Base-by-base conservation (phyloP, 768 basidiomycete genomes). In the Naganishia kalamii region DNA sequence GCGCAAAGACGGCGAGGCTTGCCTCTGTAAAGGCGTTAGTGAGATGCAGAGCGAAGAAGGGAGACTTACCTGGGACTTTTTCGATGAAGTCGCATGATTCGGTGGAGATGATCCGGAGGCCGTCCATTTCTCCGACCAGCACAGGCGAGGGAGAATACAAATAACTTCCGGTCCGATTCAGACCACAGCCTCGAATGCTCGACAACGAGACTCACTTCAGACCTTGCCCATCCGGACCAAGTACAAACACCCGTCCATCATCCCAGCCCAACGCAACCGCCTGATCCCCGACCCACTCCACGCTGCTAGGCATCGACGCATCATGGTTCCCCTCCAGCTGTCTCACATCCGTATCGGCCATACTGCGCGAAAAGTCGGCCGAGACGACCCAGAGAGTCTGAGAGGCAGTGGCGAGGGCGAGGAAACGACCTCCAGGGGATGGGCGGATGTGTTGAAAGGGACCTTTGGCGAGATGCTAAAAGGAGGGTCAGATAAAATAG, bases 271-370 rank as follows among this genome's bases (percentile, higher is more conserved):
- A 82, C 3, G 92, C 81, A 48, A 98, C 88, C 0, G 92, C 91
- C 77, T 99, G 93, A 73, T 92, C 91, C 0, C 93, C 93, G 75
- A 92, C 97, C 96, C 96, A 99, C 72, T 88, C 88, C 0, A 92
- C 86, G 69, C 88, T 87, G 37, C 81, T 81, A 2, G 65, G 80
- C 72, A 32, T 84, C 63, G 66, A 63, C 1, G 59, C 66, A 21
- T 69, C 66, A 4, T 63, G 60, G 3, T 67, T 70, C 8, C 49
- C 65, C 2, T 70, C 72, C 1, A 63, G 49, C 0, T 43, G 49
- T 2, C 70, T 35, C 13, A 81, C 62, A 44, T 92, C 85, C 69
- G 90, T 92, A 74, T 96, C 93, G 3, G 90, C 89, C 70, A 94
- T 83, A 71, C 84, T 89, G 44, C 90, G 84, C 68, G 89, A 87